Base-by-base conservation (phyloP, 1,139 yeast species). In the Nematodospora anomalae region DNA sequence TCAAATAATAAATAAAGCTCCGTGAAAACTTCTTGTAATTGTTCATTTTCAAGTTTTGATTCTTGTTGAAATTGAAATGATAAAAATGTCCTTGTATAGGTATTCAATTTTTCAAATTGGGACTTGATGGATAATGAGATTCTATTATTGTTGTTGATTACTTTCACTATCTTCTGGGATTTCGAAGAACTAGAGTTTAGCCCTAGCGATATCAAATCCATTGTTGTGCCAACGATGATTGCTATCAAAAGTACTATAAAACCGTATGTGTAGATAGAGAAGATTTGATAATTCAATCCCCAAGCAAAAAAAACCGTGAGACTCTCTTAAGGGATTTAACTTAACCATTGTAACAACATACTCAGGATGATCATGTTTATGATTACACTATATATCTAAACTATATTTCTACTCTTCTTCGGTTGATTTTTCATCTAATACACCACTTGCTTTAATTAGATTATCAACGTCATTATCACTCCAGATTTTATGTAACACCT, bases 401-500 rank as follows among this genome's bases (percentile, higher is more conserved):
- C n/a, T n/a, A n/a, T n/a, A n/a, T n/a, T 8, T 29, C 39, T 45
- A 49, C 4, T 49, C 54, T 29, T 52, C 56, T 31, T 58, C 63
- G 28, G 54, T 53, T 38, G 52, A 58, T 47, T 64, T 64, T 37
- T 67, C 70, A 36, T 69, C 74, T 47, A 80, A 73, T 29, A 87
- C 79, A 9, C 95, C 96, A 28, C 84, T 70, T 49, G 79, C 81
- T 55, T 80, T 79, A 53, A 92, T 75, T 58, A 90, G 70, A 33
- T 63, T 66, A 49, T 88, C 92, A 47, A 92, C 83, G 48, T 88
- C 95, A 12, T 67, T 61, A 15, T 89, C 92, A 43, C 65, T 75
- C 92, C 95, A 92, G 50, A 90, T 79, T 61, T 80, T 83, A 52
- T 83, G 84, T 38, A 73, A 58, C 15, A 84, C 70, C 44, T 77